Evolutionary conservation across 164 flowering plant species (phyloP), one percentile per base, ranked within the genome.

Genomic region (Piper betle): DNA sequence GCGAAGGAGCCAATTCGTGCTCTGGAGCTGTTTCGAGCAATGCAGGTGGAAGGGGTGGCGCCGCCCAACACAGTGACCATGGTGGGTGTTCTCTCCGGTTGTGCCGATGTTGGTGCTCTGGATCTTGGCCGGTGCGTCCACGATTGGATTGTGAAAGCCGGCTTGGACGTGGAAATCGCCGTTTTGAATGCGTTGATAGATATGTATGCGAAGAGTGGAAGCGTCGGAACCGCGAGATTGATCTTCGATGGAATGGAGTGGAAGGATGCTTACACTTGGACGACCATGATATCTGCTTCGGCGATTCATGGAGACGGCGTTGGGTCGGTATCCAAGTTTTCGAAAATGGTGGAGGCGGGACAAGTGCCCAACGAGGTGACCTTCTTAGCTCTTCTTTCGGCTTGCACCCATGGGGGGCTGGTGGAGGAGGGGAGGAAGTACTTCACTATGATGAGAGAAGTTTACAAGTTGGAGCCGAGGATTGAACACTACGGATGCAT

Each of bases 161-260:
- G 68, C 19, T 65, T 74, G 52, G 71, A 69, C 5, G 58, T 60
- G 48, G 67, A 74, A 58, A 70, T 60, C 25, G 41, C 53, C 48
- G 69, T 77, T 37, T 63, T 67, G 19, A 77, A 76, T 60, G 65
- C 80, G 33, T 46, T 77, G 54, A 62, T 74, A 38, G 75, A 74
- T 64, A 74, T 72, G 77, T 73, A 77, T 18, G 69, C 77, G 3
- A 77, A 77, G 60, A 70, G 77, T 58, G 77, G 80, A 17, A 74
- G 72, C 48, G 42, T 77, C 42, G 77, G 71, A 46, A 64, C 48
- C 33, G 75, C 77, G 5, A 69, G 66, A 39, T 40, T 59, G 33
- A 43, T 74, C 46, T 77, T 77, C 48, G 38, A 68, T n/a, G 68
- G 59, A 66, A 74, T 77, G 48, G 52, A 66, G 8, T 37, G 43